phyloP scores from a whole-genome alignment of 805 yeast species.

The Ogataea paradorogensis region DNA sequence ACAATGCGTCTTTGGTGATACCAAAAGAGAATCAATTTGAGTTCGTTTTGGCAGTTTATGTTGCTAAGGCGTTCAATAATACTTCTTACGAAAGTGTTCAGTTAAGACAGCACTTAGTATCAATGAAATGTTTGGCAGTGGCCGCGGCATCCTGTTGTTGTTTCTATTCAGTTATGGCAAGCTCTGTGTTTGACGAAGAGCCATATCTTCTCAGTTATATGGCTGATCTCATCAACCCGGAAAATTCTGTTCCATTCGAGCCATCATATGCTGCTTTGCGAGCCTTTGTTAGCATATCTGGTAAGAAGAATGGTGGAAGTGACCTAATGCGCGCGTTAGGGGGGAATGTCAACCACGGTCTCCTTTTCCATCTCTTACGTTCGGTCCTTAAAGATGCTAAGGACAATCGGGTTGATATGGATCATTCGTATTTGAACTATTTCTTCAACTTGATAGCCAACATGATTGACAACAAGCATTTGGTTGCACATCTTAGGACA shows the following conservation, averaged over 20 bases:
- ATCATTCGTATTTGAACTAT: conserved; percentile 32
- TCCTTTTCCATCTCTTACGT: conserved; percentile 68
- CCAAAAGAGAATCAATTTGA: conserved; percentile 66
- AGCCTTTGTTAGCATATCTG: conserved; percentile 66
- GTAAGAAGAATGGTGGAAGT: conserved; percentile 65
- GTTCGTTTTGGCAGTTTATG: conserved; percentile 57
- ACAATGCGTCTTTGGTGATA: conserved; percentile 51
- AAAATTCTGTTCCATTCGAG: conserved; percentile 48
- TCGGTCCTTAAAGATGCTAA: conserved; percentile 52
- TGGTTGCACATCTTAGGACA: conserved; percentile 56
- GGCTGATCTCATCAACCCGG: conserved; percentile 72
- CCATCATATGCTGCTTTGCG: conserved; percentile 60
- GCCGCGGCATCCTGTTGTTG: conserved; percentile 60
- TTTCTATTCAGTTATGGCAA: conserved; percentile 55
- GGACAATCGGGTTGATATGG: conserved; percentile 28
- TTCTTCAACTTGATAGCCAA: conserved; percentile 63
- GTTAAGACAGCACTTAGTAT: conserved; percentile 57
- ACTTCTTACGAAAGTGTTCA: conserved; percentile 50
- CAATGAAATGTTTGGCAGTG: conserved; percentile 63
- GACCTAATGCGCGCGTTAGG: conserved; percentile 77
- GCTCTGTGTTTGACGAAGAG: conserved; percentile 68
- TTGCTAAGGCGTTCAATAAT: conserved; percentile 68
- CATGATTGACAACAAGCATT: conserved; percentile 52
- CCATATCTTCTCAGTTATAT: conserved; percentile 66
- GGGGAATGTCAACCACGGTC: conserved; percentile 85